phyloP scores from a whole-genome alignment of 2,329 filamentous ascomycete genomes.

The Metarhizium brunneum region DNA sequence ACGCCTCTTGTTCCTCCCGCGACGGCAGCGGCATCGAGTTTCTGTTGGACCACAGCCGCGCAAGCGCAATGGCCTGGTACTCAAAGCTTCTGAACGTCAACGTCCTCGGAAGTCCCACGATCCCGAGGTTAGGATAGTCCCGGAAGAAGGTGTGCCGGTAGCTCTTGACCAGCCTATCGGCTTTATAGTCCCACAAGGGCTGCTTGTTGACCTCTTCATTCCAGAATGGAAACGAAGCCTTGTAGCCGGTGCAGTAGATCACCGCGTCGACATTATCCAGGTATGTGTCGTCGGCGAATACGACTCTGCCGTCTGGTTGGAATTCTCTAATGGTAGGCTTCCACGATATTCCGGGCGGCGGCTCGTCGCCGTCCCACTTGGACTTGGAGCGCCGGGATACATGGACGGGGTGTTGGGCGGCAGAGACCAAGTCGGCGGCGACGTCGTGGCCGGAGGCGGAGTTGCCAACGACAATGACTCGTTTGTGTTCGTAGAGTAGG shows the following conservation, averaged over 20 bases:
- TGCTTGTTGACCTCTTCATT: conserved; percentile 35
- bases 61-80: conserved; percentile 45
- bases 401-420: conserved; percentile 34
- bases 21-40: conserved; percentile 29
- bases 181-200: conserved; percentile 38
- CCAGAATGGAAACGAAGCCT: conserved; percentile 38
- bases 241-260: conserved; percentile 35
- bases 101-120: conserved; percentile 42
- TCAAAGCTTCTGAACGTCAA: conserved; percentile 46
- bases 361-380: conserved; percentile 39
- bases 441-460: conserved; percentile 35
- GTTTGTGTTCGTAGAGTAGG: conserved; percentile 20
- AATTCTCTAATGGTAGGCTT: conserved; percentile 41
- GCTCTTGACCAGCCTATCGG: conserved; percentile 30
- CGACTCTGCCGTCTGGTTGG: conserved; percentile 29
- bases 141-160: conserved; percentile 47
- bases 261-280: conserved; percentile 28
- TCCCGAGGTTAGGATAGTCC: conserved; percentile 35
- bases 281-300: conserved; percentile 28
- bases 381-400: conserved; percentile 40
- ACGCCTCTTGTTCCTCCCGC: conserved; percentile 28
- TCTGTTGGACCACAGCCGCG: conserved; percentile 35
- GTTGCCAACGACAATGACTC: conserved; percentile 32
- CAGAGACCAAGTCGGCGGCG: conserved; percentile 24
- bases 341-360: conserved; percentile 40